phyloP scores from a whole-genome alignment of 2,329 filamentous ascomycete genomes.

The Lasiodiplodia sp. region DNA sequence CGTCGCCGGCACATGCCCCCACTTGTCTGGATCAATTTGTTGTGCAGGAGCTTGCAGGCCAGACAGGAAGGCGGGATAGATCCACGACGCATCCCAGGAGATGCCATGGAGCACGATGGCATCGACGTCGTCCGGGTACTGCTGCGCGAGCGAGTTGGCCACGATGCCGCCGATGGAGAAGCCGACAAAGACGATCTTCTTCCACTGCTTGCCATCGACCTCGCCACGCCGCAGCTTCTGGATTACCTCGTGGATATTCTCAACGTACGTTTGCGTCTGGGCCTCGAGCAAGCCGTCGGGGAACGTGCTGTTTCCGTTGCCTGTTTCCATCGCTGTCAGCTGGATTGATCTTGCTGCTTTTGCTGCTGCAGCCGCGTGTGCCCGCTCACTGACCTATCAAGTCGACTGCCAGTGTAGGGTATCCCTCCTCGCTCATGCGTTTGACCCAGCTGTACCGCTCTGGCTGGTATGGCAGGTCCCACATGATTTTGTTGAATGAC shows the following conservation, averaged over 20 bases:
- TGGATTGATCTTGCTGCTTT: not conserved
- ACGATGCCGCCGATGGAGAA: conserved; percentile 7
- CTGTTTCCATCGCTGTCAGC: not conserved
- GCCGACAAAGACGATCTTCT: conserved; percentile 3
- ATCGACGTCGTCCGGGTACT: not conserved
- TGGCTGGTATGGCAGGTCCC: conserved; percentile 6
- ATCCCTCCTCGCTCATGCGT: not conserved
- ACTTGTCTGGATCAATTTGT: not conserved
- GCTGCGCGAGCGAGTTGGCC: not conserved
- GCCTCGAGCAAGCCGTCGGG: not conserved
- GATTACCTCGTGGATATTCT: not conserved
- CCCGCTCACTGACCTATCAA: not conserved
- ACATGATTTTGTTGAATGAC: conserved; percentile 1
- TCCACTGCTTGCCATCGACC: not conserved
- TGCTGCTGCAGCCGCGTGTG: not conserved
- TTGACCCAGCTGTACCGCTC: conserved; percentile 5
- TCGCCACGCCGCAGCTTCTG: not conserved
- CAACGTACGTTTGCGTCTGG: conserved; percentile 3
- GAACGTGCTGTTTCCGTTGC: not conserved
- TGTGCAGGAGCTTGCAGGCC: not conserved
- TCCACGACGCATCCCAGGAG: not conserved
- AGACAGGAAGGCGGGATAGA: not conserved
- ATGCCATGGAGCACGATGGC: conserved; percentile 4
- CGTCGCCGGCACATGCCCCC: not conserved
- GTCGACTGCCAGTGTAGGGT: not conserved